Percentiles rank a stretch among this genome's conserved stretches.
Evolutionary conservation across 2,329 filamentous ascomycete species (phyloP).

Genomic region (Hypoxylon sp.): DNA sequence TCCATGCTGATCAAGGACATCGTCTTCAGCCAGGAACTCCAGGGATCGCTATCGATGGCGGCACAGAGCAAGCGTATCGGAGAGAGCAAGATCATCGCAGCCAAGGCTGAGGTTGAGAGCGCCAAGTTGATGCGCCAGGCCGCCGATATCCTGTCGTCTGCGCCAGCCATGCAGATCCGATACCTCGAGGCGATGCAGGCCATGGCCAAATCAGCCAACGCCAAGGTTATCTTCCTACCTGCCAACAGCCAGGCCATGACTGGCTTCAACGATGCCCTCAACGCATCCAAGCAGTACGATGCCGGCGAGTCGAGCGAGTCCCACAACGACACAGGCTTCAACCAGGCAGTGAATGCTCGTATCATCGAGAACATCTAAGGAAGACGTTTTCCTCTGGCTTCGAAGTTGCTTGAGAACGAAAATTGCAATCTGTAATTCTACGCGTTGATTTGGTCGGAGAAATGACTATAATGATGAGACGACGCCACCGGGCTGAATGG

Average conservation of each 20-base stretch:
- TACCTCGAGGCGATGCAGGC: conserved; percentile 99
- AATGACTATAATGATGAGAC: conserved; percentile 14
- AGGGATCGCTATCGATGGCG: conserved; percentile 97
- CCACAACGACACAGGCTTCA: conserved; percentile 74
- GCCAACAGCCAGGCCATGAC: conserved; percentile 74
- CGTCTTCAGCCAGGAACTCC: conserved; percentile 94
- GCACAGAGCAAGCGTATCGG: conserved; percentile 98
- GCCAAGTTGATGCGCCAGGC: conserved; percentile 95
- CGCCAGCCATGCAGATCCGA: conserved; percentile 97
- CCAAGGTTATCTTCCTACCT: conserved; percentile 88
- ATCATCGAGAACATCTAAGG: conserved; percentile 88
- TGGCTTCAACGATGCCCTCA: conserved; percentile 61
- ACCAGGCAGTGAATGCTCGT: conserved; percentile 84
- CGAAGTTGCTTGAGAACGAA: not conserved
- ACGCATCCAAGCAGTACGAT: conserved; percentile 55
- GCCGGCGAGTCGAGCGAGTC: conserved; percentile 71
- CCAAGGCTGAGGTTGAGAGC: conserved; percentile 95
- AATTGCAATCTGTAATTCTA: conserved; percentile 21
- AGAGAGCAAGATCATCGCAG: conserved; percentile 98
- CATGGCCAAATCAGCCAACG: conserved; percentile 95
- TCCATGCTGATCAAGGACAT: conserved; percentile 99
- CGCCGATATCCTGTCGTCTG: conserved; percentile 91
- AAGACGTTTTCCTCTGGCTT: not conserved
- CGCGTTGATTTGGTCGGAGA: conserved; percentile 4
- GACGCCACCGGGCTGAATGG: not conserved